Conservation (phyloP, 768 basidiomycete species). For the Multifurca ochricompacta region DNA sequence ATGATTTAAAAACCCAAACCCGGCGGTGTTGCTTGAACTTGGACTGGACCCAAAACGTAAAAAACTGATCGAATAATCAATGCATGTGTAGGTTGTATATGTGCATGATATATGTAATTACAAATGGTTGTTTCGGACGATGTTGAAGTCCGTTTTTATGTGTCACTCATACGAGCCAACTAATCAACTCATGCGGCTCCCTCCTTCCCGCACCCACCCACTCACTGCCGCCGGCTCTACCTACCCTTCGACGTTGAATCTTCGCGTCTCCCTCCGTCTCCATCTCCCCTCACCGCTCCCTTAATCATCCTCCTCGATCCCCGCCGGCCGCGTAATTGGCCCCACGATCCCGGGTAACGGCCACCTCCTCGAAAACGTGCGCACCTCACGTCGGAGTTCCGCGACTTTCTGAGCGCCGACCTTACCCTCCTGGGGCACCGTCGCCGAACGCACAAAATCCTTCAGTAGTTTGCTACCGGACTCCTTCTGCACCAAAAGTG, state of each 20-base stretch:
- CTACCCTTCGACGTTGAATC: conserved; percentile 23
- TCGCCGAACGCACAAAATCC: conserved; percentile 86
- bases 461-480: conserved; percentile 91
- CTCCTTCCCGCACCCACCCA: not conserved
- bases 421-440: conserved; percentile 57
- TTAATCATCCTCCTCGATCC: conserved; percentile 48
- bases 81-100: not conserved
- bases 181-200: not conserved
- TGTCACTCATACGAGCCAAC: not conserved
- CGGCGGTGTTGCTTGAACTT: no score
- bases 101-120: not conserved
- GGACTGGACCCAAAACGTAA: no score
- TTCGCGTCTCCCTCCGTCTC: not conserved
- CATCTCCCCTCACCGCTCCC: not conserved
- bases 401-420: conserved; percentile 63
- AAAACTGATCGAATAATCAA: not conserved
- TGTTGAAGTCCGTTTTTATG: conserved; percentile 22
- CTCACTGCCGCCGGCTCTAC: no score
- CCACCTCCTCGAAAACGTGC: conserved; percentile 75
- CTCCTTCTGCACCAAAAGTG: conserved; percentile 85
- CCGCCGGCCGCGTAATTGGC: conserved; percentile 46
- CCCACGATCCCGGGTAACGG: conserved; percentile 80
- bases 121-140: conserved; percentile 12
- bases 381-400: conserved; percentile 74
- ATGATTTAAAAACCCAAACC: no score